phyloP scores from a whole-genome alignment of 129 eudicot genomes.

The carrot (Daucus carota) region DH1_v3.0 NC_030385.2:5612501-5613000 shows the following conservation, averaged over 20 bases:
- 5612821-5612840: conserved; percentile 14
- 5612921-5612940: conserved; percentile 72
- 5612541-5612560: neutral
- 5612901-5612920: conserved; percentile 34
- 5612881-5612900: neutral
- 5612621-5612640: neutral
- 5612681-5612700: neutral
- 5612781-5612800: neutral
- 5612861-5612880: neutral
- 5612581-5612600: neutral
- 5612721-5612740: neutral
- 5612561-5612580: neutral
- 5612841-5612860: conserved; percentile 6
- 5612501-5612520: neutral
- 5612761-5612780: neutral
- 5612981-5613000: conserved; percentile 89
- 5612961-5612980: conserved; percentile 73
- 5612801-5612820: neutral
- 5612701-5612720: neutral
- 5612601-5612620: neutral
- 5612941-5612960: conserved; percentile 83
- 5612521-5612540: neutral
- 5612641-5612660: neutral
- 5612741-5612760: neutral
- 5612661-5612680: neutral